These are phyloP conservation scores for Coniochaeta ligniaria DNA, from an alignment of 2,329 filamentous ascomycete genomes.

Conservation along the genomic window DNA sequence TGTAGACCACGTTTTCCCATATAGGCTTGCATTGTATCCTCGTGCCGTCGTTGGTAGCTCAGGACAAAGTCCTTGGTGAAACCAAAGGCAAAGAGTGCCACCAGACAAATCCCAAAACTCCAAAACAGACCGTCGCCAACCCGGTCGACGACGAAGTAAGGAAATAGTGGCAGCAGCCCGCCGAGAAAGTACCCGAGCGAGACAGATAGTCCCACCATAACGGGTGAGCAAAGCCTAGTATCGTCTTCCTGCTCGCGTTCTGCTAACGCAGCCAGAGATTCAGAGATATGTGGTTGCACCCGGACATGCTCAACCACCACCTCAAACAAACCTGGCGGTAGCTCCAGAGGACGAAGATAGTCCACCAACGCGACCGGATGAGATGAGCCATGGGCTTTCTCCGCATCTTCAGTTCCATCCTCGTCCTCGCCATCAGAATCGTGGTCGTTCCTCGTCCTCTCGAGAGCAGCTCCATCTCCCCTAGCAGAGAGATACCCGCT, in stretches of 20 bases:
- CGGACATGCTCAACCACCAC: slow-evolving; percentile 7
- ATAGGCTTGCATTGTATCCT: neutral
- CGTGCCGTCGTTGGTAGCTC: neutral
- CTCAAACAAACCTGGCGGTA: slow-evolving; percentile 6
- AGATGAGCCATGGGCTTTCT: slow-evolving; percentile 9
- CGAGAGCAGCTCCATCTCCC: slow-evolving; percentile 17
- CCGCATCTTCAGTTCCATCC: slow-evolving; percentile 11
- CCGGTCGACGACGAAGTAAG: slow-evolving; percentile 19
- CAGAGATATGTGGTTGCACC: neutral
- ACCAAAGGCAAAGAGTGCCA: slow-evolving; percentile 22
- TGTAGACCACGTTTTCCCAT: slow-evolving; percentile 2
- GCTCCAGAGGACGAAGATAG: slow-evolving; percentile 9
- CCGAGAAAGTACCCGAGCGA: slow-evolving; percentile 21
- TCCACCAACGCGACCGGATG: neutral
- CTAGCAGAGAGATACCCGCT: slow-evolving; percentile 59
- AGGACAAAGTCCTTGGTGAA: slow-evolving; percentile 18
- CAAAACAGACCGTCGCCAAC: slow-evolving; percentile 21
- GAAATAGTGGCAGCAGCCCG: slow-evolving; percentile 20
- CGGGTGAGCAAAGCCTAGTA: slow-evolving; percentile 9
- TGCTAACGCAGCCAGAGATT: neutral
- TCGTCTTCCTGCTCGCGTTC: slow-evolving; percentile 3
- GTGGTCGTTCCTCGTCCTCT: slow-evolving; percentile 15
- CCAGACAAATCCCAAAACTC: slow-evolving; percentile 22
- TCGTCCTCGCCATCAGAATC: neutral
- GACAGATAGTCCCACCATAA: slow-evolving; percentile 18